These are phyloP conservation scores for Striga hermonthica DNA, from an alignment of 305 asterid genomes.

Conservation along the genomic window DNA sequence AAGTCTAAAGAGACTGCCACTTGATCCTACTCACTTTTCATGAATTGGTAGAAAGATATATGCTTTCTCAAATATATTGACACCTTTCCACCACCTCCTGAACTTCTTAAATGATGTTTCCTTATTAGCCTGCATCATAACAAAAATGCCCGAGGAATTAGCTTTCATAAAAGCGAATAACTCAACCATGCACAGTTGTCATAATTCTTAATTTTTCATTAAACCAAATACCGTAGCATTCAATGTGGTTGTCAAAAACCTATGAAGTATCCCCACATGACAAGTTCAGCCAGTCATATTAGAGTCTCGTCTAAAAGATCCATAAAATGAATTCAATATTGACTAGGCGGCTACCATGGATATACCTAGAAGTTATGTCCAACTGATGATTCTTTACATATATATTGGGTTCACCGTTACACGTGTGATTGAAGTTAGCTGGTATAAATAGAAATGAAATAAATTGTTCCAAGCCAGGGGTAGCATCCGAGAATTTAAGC, in stretches of 20 bases:
- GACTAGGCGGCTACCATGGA: neutral
- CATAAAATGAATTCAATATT: constrained; percentile 16
- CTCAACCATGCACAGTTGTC: constrained; percentile 21
- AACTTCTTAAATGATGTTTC: constrained; percentile 67
- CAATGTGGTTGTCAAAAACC: neutral
- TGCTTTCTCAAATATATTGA: constrained; percentile 81
- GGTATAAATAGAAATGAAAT: constrained; percentile 26
- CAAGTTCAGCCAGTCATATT: constrained; percentile 2
- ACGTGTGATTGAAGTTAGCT: constrained; percentile 3
- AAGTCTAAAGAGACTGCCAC: constrained; percentile 4
- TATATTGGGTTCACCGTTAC: constrained; percentile 10
- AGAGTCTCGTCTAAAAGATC: constrained; percentile 9
- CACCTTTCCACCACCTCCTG: constrained; percentile 99
- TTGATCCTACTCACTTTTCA: constrained; percentile 60
- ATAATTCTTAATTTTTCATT: neutral
- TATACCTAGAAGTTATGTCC: constrained; percentile 28
- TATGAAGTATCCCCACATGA: constrained; percentile 10
- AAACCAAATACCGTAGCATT: constrained; percentile 7
- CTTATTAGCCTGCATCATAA: constrained; percentile 49
- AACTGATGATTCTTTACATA: constrained; percentile 6
- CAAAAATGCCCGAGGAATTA: constrained; percentile 18
- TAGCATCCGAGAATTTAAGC: constrained; percentile 28
- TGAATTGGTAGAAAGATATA: constrained; percentile 84
- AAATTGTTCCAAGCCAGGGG: constrained; percentile 20
- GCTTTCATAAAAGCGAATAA: constrained; percentile 23